Evolutionary conservation across 805 yeast genomes (phyloP).

Genomic region (Ogataea nitratoaversa): DNA sequence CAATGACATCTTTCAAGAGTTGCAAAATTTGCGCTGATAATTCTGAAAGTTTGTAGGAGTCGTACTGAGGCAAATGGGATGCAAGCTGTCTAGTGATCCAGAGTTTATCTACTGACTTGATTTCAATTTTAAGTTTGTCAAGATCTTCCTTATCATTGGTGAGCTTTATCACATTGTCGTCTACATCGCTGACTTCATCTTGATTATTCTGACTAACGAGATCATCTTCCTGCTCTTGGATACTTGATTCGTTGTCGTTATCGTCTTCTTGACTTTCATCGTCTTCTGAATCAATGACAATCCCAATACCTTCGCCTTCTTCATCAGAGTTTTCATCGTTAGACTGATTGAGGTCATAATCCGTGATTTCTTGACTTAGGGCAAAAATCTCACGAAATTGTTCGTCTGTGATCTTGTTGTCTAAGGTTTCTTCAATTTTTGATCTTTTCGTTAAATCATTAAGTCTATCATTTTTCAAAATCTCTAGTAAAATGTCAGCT

Average conservation of each 20-base stretch:
- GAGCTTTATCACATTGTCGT: constrained; percentile 16
- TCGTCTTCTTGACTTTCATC: constrained; percentile 32
- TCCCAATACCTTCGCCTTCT: constrained; percentile 29
- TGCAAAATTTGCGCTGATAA: constrained; percentile 37
- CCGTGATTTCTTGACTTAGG: constrained; percentile 46
- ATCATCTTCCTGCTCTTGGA: constrained; percentile 17
- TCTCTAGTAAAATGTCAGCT: constrained; percentile 58
- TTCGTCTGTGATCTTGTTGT: constrained; percentile 34
- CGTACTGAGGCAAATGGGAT: constrained; percentile 27
- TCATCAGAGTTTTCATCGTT: neutral
- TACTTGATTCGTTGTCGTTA: constrained; percentile 29
- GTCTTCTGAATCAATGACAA: constrained; percentile 38
- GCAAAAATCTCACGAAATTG: constrained; percentile 43
- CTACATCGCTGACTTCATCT: constrained; percentile 20
- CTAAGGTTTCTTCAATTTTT: constrained; percentile 51
- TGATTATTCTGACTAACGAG: constrained; percentile 28
- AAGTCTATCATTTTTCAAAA: constrained; percentile 43
- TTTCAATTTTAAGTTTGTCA: constrained; percentile 8
- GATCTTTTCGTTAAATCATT: constrained; percentile 42
- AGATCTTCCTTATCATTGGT: constrained; percentile 11
- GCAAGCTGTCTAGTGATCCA: constrained; percentile 54
- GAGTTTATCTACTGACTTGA: constrained; percentile 30
- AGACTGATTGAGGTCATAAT: constrained; percentile 29
- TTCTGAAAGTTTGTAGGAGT: constrained; percentile 34
- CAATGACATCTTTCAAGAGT: constrained; percentile 33